Percentiles rank a stretch among this genome's conserved stretches.
Evolutionary conservation across 31 red algal species (phyloP).

Genomic region (Endocladia muricata): DNA sequence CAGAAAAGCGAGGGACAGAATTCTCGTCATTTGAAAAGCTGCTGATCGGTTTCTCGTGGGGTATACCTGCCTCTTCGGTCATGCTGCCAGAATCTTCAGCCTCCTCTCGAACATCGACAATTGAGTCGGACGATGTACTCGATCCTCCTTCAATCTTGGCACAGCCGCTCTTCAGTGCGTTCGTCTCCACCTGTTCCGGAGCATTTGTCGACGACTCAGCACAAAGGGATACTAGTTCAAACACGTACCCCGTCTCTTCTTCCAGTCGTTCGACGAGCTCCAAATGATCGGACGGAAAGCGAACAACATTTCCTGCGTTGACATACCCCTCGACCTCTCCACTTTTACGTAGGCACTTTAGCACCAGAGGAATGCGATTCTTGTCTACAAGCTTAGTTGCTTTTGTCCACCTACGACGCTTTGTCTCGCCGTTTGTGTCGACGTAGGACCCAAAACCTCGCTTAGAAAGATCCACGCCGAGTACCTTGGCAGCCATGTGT

Average conservation of each 20-base stretch:
- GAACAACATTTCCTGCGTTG: conserved; percentile 43
- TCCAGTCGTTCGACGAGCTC: conserved; percentile 17
- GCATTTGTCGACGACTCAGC: no score
- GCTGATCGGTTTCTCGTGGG: no score
- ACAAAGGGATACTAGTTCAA: background rate
- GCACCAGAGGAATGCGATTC: conserved; percentile 40
- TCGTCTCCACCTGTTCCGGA: no score
- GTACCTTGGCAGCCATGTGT: conserved; percentile 21
- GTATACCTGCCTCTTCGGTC: no score
- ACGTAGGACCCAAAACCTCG: background rate
- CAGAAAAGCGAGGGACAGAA: no score
- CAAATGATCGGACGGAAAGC: conserved; percentile 31
- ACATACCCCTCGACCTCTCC: conserved; percentile 9
- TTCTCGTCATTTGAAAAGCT: no score
- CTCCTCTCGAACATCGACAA: no score
- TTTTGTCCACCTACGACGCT: conserved; percentile 34
- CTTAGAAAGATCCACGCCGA: conserved; percentile 1
- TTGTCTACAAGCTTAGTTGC: conserved; percentile 13
- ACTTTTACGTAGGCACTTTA: conserved; percentile 25
- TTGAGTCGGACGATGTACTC: no score
- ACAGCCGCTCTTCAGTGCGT: no score
- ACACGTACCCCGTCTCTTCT: conserved; percentile 12
- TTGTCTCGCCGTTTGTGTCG: conserved; percentile 12
- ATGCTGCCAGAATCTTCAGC: no score
- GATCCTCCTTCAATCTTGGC: no score